A percentile compares a stretch with the other conserved stretches of the same genome.
Evolutionary conservation across 2,329 filamentous ascomycete species (phyloP).

Genomic region (Pseudogymnoascus sp.): DNA sequence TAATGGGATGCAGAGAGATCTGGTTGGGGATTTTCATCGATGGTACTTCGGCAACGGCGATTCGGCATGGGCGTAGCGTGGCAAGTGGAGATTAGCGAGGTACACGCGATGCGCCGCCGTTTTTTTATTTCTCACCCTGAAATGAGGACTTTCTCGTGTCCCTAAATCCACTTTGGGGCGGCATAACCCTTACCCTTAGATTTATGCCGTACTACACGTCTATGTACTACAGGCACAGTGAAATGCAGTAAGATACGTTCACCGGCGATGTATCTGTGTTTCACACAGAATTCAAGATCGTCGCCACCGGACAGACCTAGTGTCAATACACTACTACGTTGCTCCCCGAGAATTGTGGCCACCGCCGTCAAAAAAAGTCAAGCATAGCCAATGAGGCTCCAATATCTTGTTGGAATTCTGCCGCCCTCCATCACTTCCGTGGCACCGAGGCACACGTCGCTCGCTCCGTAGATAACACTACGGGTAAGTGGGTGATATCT

Average conservation of each 20-base stretch:
- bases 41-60: constrained; percentile 1
- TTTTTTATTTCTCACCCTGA: not conserved
- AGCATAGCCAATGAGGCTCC: not conserved
- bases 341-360: constrained; percentile 1
- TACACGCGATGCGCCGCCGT: not conserved
- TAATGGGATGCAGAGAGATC: not conserved
- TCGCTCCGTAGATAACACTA: not conserved
- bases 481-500: not conserved
- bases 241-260: not conserved
- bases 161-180: not conserved
- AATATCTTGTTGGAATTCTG: not conserved
- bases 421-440: not conserved
- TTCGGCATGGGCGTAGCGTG: not conserved
- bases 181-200: constrained; percentile 3
- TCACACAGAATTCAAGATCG: not conserved
- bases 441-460: not conserved
- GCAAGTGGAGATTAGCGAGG: not conserved
- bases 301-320: not conserved
- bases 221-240: not conserved
- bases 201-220: not conserved
- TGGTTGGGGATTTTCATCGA: not conserved
- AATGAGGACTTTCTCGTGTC: not conserved
- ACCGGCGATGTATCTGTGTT: not conserved
- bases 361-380: not conserved
- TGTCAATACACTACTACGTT: not conserved